Evolutionary conservation across 352 stramenopile species (phyloP), one percentile per base, ranked within the genome.

Genomic region (Globisporangium yorkense): DNA sequence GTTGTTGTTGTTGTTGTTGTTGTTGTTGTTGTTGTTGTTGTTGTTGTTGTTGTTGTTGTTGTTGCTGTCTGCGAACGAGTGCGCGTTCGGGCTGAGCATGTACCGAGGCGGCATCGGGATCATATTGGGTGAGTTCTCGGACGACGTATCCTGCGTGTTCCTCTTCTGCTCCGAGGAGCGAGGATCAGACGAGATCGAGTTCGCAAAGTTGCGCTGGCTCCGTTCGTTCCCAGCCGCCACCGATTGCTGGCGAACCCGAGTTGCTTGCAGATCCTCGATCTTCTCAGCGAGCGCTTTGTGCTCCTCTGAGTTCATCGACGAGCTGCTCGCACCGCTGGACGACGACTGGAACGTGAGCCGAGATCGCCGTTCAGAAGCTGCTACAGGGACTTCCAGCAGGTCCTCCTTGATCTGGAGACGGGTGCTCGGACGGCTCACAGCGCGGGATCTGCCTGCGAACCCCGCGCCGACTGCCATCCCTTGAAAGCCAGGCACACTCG

Each of bases 21-120:
- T 27, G 24, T 27, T 27, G 24, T 27, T 27, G 24, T 27, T 27
- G 24, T 27, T 27, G 24, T 27, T 24, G 21, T 24, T 24, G 21
- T 24, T 24, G 21, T 24, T 24, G 21, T 1, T 24, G 21, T 24
- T 24, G 21, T 24, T 24, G 21, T 24, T 27, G 24, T 27, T 27
- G 24, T 27, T 27, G 24, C 24, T 27, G 24, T 27, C 24, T 43
- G 39, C 39, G 39, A 18, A 44, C 10, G 55, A 24, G 12, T 58
- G 37, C 0, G 51, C 31, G 13, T 66, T 52, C 12, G 66, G 66
- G 49, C 66, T 73, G 9, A 73, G 52, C 55, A 67, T 68, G 49
- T 67, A 70, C 20, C 56, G 58, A 0, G 59, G 63, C 1, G 63
- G 63, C 63, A 70, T 66, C 3, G 54, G 63, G 16, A 70, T 70